Conservation (phyloP, 805 yeast species). For the Myxozyma kluyveri region DNA sequence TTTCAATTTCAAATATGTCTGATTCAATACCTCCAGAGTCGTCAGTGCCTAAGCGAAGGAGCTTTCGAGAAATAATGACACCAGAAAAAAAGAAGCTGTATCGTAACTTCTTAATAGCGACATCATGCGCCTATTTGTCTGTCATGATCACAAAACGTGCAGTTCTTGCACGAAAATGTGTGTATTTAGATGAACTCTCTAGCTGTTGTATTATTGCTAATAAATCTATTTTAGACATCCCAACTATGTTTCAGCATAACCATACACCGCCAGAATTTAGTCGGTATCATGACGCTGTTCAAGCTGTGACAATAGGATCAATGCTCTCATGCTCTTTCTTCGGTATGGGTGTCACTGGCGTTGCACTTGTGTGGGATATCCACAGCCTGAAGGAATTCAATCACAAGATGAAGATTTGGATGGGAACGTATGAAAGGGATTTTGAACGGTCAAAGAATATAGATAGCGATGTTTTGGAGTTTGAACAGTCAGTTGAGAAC, state of each 20-base stretch:
- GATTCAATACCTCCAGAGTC: background rate
- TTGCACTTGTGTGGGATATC: conserved; percentile 73
- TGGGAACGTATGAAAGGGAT: conserved; percentile 56
- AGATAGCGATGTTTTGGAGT: conserved; percentile 15
- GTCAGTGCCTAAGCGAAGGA: background rate
- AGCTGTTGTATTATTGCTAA: background rate
- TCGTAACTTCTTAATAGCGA: conserved; percentile 26
- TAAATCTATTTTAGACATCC: conserved; percentile 43
- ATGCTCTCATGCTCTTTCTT: conserved; percentile 64
- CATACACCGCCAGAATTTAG: conserved; percentile 73
- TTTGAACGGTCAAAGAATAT: conserved; percentile 16
- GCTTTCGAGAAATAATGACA: conserved; percentile 4
- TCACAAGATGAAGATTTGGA: conserved; percentile 52
- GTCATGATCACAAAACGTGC: conserved; percentile 20
- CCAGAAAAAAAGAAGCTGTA: conserved; percentile 20
- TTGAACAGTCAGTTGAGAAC: conserved; percentile 20
- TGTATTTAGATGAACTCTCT: conserved; percentile 1
- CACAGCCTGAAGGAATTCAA: conserved; percentile 67
- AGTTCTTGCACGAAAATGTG: conserved; percentile 15
- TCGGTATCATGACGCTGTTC: conserved; percentile 70
- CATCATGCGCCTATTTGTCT: conserved; percentile 20
- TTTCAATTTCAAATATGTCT: background rate
- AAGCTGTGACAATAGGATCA: conserved; percentile 73
- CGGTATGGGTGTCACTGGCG: conserved; percentile 68
- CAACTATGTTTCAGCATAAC: conserved; percentile 72